Base-by-base conservation (phyloP, 192 early-diverging fungal genomes). In the Backusella morwellensis region DNA sequence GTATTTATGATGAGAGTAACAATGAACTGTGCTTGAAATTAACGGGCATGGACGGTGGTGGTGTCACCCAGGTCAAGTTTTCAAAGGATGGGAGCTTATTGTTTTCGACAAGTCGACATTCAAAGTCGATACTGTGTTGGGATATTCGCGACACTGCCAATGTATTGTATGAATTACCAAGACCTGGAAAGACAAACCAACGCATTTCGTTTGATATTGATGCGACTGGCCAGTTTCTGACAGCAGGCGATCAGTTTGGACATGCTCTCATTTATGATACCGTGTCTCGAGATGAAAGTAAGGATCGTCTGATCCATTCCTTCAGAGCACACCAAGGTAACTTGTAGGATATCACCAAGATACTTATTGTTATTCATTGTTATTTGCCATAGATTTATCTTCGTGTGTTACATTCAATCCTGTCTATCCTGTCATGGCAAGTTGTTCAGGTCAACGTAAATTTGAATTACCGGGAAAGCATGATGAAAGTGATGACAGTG, bases 141-240 rank as follows among this genome's bases (percentile, higher is more conserved):
- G 95, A 96, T 80, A 87, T 94, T 21, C 83, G 95, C 1, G 90
- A 96, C 56, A 86, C 94, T 67, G 90, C 89, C 0, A 85, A 91
- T 21, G 84, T 93, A 0, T 73, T 92, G 26, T 82, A 83, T 26
- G 78, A 82, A 1, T 50, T 92, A 19, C 72, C 77, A 15, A 80
- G 94, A 15, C 68, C 78, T 15, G 87, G 88, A 0, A 78, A 84
- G 32, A 94, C 94, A 7, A 92, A 91, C 73, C 95, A 95, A 78
- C 85, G 95, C 14, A 80, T 95, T 68, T 70, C 68, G 4, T 94
- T 95, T 86, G 92, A 90, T 73, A 80, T 95, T 11, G 93, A 93
- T 74, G 68, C 77, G 7, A 77, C 84, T 47, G 93, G 93, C 8
- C 63, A 83, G 6, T 86, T 82, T 67, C 80, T 95, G 41, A 80